These are phyloP conservation scores for Solanum gandarillasii DNA, from an alignment of 257 asterid species.

Conservation along the genomic window DNA sequence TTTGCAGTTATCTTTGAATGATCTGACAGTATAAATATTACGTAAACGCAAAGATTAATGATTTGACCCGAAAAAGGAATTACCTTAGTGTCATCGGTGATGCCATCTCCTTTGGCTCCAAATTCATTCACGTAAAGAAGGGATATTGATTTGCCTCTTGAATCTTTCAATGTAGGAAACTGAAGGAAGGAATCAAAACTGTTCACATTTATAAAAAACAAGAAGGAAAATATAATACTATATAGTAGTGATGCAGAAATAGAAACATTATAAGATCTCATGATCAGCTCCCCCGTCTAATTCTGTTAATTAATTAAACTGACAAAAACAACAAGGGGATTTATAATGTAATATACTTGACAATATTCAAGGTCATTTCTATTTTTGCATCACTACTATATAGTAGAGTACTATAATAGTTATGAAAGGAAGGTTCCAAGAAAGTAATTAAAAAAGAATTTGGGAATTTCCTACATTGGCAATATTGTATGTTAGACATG, in stretches of 20 bases:
- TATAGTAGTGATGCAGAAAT: background rate
- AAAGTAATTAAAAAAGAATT: background rate
- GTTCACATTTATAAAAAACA: background rate
- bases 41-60: background rate
- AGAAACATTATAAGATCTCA: background rate
- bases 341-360: background rate
- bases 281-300: background rate
- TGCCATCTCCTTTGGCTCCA: slow-evolving; percentile 65
- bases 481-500: background rate
- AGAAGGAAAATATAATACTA: background rate
- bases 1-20: background rate
- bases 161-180: slow-evolving; percentile 25
- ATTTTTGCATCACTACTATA: background rate
- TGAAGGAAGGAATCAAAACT: slow-evolving; percentile 20
- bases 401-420: background rate
- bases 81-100: slow-evolving; percentile 49
- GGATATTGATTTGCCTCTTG: slow-evolving; percentile 11
- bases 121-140: slow-evolving; percentile 35
- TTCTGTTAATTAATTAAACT: background rate
- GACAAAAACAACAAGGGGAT: background rate
- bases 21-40: background rate
- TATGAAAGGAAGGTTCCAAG: background rate
- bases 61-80: background rate
- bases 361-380: background rate
- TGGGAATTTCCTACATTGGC: background rate